phyloP scores from a whole-genome alignment of 805 yeast species.

The Wickerhamiella hasegawae region DNA sequence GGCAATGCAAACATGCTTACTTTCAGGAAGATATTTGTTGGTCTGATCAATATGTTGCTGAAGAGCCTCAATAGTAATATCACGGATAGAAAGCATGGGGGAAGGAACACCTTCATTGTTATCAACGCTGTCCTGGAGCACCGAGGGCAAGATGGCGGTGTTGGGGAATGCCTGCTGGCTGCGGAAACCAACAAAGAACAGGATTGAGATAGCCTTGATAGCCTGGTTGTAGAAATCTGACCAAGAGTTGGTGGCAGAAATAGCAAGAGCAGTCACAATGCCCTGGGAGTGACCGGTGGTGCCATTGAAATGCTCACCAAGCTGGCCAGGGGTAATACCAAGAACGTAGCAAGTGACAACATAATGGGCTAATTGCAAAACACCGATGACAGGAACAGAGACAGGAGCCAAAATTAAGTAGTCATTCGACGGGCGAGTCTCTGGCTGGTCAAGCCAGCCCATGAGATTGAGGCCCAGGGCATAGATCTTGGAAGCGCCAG shows the following conservation, averaged over 20 bases:
- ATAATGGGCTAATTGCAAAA: slow-evolving; percentile 87
- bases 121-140: slow-evolving; percentile 79
- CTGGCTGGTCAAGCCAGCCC: slow-evolving; percentile 74
- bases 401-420: slow-evolving; percentile 83
- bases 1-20: slow-evolving; percentile 80
- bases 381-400: slow-evolving; percentile 93
- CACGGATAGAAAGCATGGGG: slow-evolving; percentile 93
- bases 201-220: slow-evolving; percentile 61
- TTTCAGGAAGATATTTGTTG: slow-evolving; percentile 82
- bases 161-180: slow-evolving; percentile 82
- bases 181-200: slow-evolving; percentile 89
- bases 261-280: slow-evolving; percentile 79
- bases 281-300: slow-evolving; percentile 33
- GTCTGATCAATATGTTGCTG: slow-evolving; percentile 68
- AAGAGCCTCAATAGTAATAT: slow-evolving; percentile 66
- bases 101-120: slow-evolving; percentile 94
- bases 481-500: slow-evolving; percentile 71
- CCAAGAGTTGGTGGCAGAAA: slow-evolving; percentile 74
- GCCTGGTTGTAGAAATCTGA: slow-evolving; percentile 58
- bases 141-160: slow-evolving; percentile 86
- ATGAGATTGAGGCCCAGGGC: slow-evolving; percentile 86
- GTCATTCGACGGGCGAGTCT: slow-evolving; percentile 76
- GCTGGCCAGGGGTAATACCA: slow-evolving; percentile 80
- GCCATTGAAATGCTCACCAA: slow-evolving; percentile 41
- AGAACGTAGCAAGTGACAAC: slow-evolving; percentile 72